Base-by-base conservation (phyloP, 2,329 filamentous ascomycete species). In the Pseudogymnoascus sp. region DNA sequence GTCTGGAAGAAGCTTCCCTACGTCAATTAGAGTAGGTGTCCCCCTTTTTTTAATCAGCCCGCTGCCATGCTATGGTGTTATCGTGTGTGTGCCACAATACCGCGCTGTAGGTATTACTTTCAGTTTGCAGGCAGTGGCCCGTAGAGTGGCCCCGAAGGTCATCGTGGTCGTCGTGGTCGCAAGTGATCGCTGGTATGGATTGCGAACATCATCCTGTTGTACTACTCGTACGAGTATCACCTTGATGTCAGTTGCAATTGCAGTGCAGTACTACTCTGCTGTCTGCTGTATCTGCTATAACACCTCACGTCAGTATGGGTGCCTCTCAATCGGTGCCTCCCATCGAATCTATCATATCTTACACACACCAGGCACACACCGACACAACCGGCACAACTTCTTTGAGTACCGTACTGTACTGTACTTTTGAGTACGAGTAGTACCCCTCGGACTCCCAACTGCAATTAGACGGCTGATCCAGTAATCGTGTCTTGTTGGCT, bases 1-100 rank as follows among this genome's bases (percentile, higher is more conserved):
- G 41, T 50, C 41, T 50, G 22, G 41, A 50, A 50, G 41, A 50
- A 50, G 41, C 41, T 50, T 50, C 41, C 41, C 41, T 50, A 50
- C 41, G 22, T 50, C 41, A 50, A 50, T 50, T 50, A 50, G 41
- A 50, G 41, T 50, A 50, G 41, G 41, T 50, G 22, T 30, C 41
- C 18, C 41, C 41, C 22, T 9, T 50, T 50, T 50, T 28, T 30
- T 14, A 3, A 50, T 28, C 41, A 30, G 22, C 41, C 16, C 41
- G n/a, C 4, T 50, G 41, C 22, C 41, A 50, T 50, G 41, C 41
- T 16, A 30, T 28, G 22, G 41, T 30, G 41, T 50, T 50, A 50
- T 50, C 41, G 41, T 50, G 41, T 41, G 18, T 16, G 41, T 47
- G 22, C 41, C 41, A 47, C 41, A 47, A 47, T 47, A 47, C 41